Evolutionary conservation across 1,284 basidiomycete genomes (phyloP).

Genomic region (Tremellales sp.): DNA sequence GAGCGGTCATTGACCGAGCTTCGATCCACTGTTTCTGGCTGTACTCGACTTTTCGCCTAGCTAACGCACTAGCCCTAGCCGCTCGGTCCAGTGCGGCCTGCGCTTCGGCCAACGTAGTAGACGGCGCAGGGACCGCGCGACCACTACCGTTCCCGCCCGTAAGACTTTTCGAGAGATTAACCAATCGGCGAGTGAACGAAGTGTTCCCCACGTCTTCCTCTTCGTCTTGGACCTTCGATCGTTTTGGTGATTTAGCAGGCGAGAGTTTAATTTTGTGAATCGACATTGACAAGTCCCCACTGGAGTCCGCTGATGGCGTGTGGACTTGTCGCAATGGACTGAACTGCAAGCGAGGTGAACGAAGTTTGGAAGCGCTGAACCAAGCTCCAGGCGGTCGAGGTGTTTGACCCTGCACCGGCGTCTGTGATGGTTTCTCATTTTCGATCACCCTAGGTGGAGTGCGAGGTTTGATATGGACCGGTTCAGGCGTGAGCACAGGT

Average conservation of each 20-base stretch:
- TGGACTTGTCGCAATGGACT: no score
- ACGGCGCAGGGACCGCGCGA: slow-evolving; percentile 12
- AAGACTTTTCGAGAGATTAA: background rate
- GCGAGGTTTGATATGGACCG: slow-evolving; percentile 8
- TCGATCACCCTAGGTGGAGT: slow-evolving; percentile 1
- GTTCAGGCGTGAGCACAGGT: slow-evolving; percentile 8
- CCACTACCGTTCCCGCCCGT: background rate
- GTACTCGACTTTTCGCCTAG: slow-evolving; percentile 11
- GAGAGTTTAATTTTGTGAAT: no score
- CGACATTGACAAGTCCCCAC: no score
- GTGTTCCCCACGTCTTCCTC: no score
- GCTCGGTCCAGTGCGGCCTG: slow-evolving; percentile 12
- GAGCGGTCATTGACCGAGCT: slow-evolving; percentile 11
- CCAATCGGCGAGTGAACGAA: background rate
- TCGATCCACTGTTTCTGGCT: slow-evolving; percentile 23
- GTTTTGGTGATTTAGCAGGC: no score
- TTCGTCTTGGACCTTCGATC: no score
- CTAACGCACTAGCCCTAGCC: slow-evolving; percentile 8
- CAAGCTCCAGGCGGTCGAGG: slow-evolving; percentile 26
- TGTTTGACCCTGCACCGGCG: slow-evolving; percentile 10
- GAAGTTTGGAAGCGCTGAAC: slow-evolving; percentile 5
- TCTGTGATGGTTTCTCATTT: slow-evolving; percentile 1
- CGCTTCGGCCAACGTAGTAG: slow-evolving; percentile 20
- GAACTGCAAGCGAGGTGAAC: slow-evolving; percentile 4
- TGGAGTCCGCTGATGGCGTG: no score